Conservation (phyloP, 2,329 filamentous ascomycete species). For the Microdochium bolleyi region DNA sequence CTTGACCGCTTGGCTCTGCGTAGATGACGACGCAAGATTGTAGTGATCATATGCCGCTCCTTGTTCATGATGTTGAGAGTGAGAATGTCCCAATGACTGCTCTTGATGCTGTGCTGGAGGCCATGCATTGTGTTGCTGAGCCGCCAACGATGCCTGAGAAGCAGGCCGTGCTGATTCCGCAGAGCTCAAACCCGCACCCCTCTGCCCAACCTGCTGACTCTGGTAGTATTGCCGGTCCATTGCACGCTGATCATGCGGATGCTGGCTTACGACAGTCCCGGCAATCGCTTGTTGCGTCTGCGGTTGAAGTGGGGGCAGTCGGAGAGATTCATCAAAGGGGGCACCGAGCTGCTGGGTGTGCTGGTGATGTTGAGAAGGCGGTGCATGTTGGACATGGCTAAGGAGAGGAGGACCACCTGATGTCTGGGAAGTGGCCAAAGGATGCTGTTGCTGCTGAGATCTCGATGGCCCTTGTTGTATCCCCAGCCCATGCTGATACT, state of each 20-base stretch:
- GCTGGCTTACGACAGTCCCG: neutral
- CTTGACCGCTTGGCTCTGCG: neutral
- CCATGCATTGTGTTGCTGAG: neutral
- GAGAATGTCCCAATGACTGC: neutral
- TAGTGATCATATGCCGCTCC: slow-evolving; percentile 1
- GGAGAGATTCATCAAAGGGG: slow-evolving; percentile 45
- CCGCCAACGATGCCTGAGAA: neutral
- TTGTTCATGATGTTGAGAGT: slow-evolving; percentile 2
- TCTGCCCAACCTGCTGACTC: neutral
- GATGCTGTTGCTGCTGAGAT: neutral
- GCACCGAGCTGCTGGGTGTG: slow-evolving; percentile 4
- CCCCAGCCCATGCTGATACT: neutral
- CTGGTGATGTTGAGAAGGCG: slow-evolving; percentile 1
- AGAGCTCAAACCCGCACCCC: neutral
- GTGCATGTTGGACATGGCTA: slow-evolving; percentile 2
- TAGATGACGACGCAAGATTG: neutral
- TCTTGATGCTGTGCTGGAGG: neutral
- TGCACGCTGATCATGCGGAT: neutral
- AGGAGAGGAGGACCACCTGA: neutral
- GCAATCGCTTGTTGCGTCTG: slow-evolving; percentile 19
- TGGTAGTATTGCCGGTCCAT: neutral
- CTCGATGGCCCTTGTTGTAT: neutral
- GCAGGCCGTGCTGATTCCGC: neutral
- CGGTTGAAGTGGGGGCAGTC: slow-evolving; percentile 45
- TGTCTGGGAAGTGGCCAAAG: neutral